Evolutionary conservation across 2,329 filamentous ascomycete species (phyloP), one percentile per base, ranked within the genome.

Genomic region (Achaetomium macrosporum): DNA sequence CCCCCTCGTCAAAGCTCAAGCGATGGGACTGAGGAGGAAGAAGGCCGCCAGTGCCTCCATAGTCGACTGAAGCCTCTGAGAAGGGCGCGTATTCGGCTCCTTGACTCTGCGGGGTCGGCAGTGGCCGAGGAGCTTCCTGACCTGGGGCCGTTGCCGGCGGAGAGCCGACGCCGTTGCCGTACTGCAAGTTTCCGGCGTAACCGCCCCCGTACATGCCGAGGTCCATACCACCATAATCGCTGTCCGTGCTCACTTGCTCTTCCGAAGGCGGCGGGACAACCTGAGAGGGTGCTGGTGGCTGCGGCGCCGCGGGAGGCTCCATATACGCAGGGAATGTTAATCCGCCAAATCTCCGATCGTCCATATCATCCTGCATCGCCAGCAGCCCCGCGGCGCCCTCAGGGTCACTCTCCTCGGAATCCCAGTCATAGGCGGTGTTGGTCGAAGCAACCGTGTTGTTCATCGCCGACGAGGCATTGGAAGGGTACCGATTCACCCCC

Each of bases 1-100:
- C 93, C 2, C 89, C 92, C 66, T 96, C 90, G 61, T 97, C 92
- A 62, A 93, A 96, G 69, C 90, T 96, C 63, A 90, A 76, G 55
- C 90, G 82, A 59, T 90, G 80, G 7, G 76, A 76, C 46, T 77
- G 82, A 2, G 91, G 90, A 53, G 88, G 81, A 57, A 90, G 84
- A 29, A 96, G 71, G 1, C 93, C 93, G 39, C 92, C 93, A n/a
- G 90, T 96, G 8, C 88, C 91, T 46, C 83, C 87, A 43, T 89
- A 90, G 68, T 97, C 92, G 47, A 96, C 86, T 50, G 87, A 81
- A 6, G 87, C 89, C 50, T 83, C 77, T 13, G 72, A 65, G 58
- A 78, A 78, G 7, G 73, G 71, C 1, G 74, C 66, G 50, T 70
- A 72, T 6, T 63, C 63, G 51, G 65, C 64, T 15, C 70, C 66